Conservation (phyloP, 148 eudicot species). For the Rheum nobile region DNA sequence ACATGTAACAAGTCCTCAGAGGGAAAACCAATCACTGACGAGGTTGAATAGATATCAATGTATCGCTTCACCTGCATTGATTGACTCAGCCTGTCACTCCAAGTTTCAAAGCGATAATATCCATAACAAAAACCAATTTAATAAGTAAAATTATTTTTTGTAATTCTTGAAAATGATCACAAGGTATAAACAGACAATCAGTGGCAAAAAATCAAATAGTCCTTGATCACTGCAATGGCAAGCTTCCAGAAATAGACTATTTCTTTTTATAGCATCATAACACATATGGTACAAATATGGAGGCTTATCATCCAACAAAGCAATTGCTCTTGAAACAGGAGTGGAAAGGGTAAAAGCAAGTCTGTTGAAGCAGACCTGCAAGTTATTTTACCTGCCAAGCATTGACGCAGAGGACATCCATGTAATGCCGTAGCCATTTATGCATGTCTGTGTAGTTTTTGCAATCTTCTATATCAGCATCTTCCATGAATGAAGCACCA, state of each 20-base stretch:
- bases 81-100: constrained; percentile 1
- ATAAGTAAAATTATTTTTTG: not conserved
- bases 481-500: constrained; percentile 37
- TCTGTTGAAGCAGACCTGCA: not conserved
- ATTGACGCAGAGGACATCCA: constrained; percentile 69
- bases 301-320: not conserved
- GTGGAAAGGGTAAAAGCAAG: not conserved
- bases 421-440: constrained; percentile 74
- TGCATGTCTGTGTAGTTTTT: constrained; percentile 22
- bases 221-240: not conserved
- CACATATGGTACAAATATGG: not conserved
- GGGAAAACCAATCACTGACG: constrained; percentile 86
- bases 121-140: not conserved
- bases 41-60: constrained; percentile 82
- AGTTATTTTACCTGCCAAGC: constrained; percentile 75
- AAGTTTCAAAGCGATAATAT: not conserved
- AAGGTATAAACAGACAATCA: not conserved
- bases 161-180: not conserved
- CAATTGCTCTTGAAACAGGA: not conserved
- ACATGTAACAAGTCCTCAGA: constrained; percentile 66
- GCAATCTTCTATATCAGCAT: constrained; percentile 11
- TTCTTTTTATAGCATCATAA: not conserved
- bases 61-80: constrained; percentile 75
- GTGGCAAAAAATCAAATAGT: not conserved
- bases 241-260: not conserved